Evolutionary conservation across 768 basidiomycete species (phyloP).

Genomic region (Suillus bovinus): DNA sequence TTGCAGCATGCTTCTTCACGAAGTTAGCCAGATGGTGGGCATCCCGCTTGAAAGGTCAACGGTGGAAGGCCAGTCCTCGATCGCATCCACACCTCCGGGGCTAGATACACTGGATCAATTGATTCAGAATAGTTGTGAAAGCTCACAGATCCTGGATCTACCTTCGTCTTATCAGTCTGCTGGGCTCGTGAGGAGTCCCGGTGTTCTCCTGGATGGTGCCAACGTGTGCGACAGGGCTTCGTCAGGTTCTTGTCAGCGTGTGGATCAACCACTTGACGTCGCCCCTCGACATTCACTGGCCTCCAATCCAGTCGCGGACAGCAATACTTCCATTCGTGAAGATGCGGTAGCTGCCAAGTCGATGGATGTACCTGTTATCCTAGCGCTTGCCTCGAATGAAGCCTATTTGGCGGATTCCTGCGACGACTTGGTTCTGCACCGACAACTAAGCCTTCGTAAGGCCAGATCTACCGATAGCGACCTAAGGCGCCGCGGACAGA

Average conservation of each 20-base stretch:
- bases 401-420: background rate
- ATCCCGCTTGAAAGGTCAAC: constrained; percentile 11
- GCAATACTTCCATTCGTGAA: background rate
- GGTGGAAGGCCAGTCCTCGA: background rate
- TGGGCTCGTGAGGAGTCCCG: too few relatives aligned
- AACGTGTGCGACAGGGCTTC: background rate
- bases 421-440: constrained; percentile 5
- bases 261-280: background rate
- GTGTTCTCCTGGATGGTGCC: background rate
- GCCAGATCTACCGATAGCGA: background rate
- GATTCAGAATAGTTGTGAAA: background rate
- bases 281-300: background rate
- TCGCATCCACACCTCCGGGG: constrained; percentile 1
- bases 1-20: constrained; percentile 31
- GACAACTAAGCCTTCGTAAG: background rate
- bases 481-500: constrained; percentile 27
- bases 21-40: constrained; percentile 34
- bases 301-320: background rate
- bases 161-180: background rate
- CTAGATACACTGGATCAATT: background rate
- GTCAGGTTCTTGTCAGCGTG: background rate
- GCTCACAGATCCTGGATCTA: background rate
- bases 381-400: background rate
- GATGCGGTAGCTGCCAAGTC: background rate
- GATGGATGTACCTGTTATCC: constrained; percentile 7